Conservation (phyloP, 2,329 filamentous ascomycete species). For the Penicillium sp. region DNA sequence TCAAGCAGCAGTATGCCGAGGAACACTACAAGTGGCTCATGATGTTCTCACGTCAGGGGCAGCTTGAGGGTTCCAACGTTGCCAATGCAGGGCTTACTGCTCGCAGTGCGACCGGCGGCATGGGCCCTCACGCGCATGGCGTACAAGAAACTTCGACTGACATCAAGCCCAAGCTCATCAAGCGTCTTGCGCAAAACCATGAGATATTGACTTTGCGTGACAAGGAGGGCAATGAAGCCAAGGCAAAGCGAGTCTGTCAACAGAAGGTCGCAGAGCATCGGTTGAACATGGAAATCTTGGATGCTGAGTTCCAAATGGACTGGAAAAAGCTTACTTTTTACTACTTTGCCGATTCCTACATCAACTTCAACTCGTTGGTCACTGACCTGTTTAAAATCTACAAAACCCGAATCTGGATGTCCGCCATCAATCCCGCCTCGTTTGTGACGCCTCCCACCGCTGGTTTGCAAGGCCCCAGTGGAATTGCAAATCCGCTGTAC, state of each 20-base stretch:
- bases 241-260: conserved; percentile 93
- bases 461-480: conserved; percentile 63
- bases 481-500: conserved; percentile 60
- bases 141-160: conserved; percentile 68
- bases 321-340: conserved; percentile 99
- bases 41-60: conserved; percentile 86
- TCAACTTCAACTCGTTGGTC: conserved; percentile 97
- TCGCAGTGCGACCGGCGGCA: conserved; percentile 67
- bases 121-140: conserved; percentile 70
- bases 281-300: conserved; percentile 95
- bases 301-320: conserved; percentile 98
- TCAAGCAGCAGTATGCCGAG: conserved; percentile 86
- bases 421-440: conserved; percentile 93
- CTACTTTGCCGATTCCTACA: conserved; percentile 96
- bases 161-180: conserved; percentile 93
- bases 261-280: conserved; percentile 93
- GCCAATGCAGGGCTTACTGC: conserved; percentile 54
- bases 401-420: conserved; percentile 99
- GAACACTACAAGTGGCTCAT: conserved; percentile 98
- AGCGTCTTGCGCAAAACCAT: conserved; percentile 83
- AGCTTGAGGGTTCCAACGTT: conserved; percentile 39
- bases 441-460: conserved; percentile 70
- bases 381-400: conserved; percentile 99
- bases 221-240: conserved; percentile 95
- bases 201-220: conserved; percentile 85